Evolutionary conservation across 1,284 basidiomycete genomes (phyloP).

Genomic region (Kalmanozyma brasiliensis): DNA sequence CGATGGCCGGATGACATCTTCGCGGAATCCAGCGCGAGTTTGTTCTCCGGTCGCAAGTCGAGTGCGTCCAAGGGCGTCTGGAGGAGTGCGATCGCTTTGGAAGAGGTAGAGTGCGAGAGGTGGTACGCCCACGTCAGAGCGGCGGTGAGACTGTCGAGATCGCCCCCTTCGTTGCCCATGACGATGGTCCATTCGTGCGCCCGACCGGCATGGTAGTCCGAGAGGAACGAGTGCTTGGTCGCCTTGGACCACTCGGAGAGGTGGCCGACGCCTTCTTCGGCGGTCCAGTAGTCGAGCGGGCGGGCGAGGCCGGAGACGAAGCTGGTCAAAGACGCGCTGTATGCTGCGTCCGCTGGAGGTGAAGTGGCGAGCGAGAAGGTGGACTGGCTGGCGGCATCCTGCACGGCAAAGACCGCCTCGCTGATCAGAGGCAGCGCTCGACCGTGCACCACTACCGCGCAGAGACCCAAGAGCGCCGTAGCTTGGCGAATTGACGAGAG

Average conservation of each 20-base stretch:
- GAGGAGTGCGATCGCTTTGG: constrained; percentile 56
- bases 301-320: constrained; percentile 12
- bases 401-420: constrained; percentile 17
- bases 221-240: constrained; percentile 63
- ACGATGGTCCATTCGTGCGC: constrained; percentile 66
- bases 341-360: neutral
- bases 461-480: neutral
- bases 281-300: constrained; percentile 30
- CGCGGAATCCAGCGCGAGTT: constrained; percentile 62
- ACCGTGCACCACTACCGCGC: constrained; percentile 4
- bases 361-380: neutral
- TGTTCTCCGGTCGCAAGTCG: constrained; percentile 68
- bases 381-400: neutral
- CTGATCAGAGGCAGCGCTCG: constrained; percentile 9
- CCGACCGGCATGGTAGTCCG: constrained; percentile 55
- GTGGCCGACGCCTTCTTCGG: constrained; percentile 61
- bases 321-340: neutral
- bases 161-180: constrained; percentile 69
- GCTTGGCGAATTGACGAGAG: too few relatives aligned
- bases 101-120: constrained; percentile 50
- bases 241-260: constrained; percentile 65
- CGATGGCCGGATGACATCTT: constrained; percentile 66
- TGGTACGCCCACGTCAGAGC: constrained; percentile 63
- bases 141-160: constrained; percentile 65
- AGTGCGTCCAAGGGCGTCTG: constrained; percentile 65